Base-by-base conservation (phyloP, 176 grass and related monocot species). In the Lolium perenne region DNA sequence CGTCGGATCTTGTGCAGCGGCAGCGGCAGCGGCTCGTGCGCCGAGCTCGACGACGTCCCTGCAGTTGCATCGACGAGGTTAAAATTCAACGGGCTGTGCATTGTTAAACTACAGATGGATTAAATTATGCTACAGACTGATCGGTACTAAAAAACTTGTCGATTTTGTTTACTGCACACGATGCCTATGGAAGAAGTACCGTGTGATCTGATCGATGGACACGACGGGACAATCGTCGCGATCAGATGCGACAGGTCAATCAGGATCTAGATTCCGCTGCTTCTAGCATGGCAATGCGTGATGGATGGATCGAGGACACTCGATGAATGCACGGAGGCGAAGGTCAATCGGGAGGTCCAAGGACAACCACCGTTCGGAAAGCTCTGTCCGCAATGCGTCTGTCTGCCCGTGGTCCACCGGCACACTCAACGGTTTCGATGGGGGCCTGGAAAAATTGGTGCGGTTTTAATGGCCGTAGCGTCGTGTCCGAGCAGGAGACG, bases 1-100 rank as follows among this genome's bases (percentile, higher is more conserved):
- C 84, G 92, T 70, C 88, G 71, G 86, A 89, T 87, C 72, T 78
- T 87, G 72, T 87, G 90, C 71, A 80, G 22, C 26, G 26, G 26
- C 71, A 80, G 22, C 26, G 26, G 26, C 81, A 82, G 20, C 81
- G 23, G 68, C 68, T 71, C 38, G 9, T 61, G 86, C 80, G 65
- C n/a, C 60, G 49, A 0, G 49, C 68, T 95, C 38, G 90, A 75
- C 41, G 41, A 7, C 32, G 32, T 3, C 83, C 89, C 97, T 97
- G 90, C 72, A 64, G 72, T 74, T 22, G 7, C 71, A 71, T n/a
- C 1, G 47, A 84, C 26, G 38, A 22, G 15, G 57, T 89, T 55
- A 76, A 18, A 8, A 63, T 17, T 41, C 69, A 21, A 63, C 32
- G 4, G 10, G 10, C 12, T 47, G 38, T 41, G 38, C 9, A 43